Base-by-base conservation (phyloP, 306 rosid species). In the Vicia villosa region DNA sequence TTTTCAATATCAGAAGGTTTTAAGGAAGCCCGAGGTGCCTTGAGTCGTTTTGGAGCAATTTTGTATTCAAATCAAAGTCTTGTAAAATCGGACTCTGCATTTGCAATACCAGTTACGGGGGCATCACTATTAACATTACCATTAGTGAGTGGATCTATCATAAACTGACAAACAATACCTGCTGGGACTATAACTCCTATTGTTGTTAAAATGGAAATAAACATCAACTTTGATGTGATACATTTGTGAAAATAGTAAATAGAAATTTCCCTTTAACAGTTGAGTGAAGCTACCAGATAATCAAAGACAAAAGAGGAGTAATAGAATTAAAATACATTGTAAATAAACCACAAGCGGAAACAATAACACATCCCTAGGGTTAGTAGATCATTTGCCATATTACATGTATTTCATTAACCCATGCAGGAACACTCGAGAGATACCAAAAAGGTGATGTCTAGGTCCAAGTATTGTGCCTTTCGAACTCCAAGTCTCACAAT, bases 401-500 rank as follows among this genome's bases (percentile, higher is more conserved):
- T 63, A 63, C 68, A 63, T 21, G 81, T 22, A 63, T 70, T 70
- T 63, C 68, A 50, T 37, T 10, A 42, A 63, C 34, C 45, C 54
- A 5, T 75, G 42, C 26, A 34, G 42, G 32, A 63, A 54, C 28
- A 63, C 50, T 63, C 61, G 57, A 28, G 59, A 50, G 43, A 22
- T 64, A 19, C 12, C 4, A 20, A 26, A 28, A 24, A 49, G 36
- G 38, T 16, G 63, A 3, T 26, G 45, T 12, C 52, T 21, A 49
- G 40, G 57, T 60, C 65, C 62, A 68, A 16, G 80, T 11, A 34
- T 45, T 4, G 45, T 9, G 19, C 54, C 38, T 5, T 41, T 15
- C 10, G 42, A 61, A 24, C 55, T 56, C 74, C 57, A 64, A 46
- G 68, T 51, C 70, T 70, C 67, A 21, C 34, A 63, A 1, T 45